Conservation (phyloP, 2,329 filamentous ascomycete species). For the Paraconiothyrium sp. region DNA sequence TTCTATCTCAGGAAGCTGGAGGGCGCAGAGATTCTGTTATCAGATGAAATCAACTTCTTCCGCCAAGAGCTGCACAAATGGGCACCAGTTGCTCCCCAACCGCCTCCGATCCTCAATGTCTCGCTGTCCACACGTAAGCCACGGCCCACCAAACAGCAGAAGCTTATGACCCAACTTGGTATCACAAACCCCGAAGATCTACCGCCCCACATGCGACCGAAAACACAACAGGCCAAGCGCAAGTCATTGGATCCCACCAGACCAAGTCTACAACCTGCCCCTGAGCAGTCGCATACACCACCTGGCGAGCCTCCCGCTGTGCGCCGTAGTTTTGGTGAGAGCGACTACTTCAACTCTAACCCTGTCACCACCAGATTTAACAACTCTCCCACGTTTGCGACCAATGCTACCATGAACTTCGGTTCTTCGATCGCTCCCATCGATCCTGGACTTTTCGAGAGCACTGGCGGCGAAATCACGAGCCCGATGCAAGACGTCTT, state of each 20-base stretch:
- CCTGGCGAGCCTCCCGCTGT: slow-evolving; percentile 45
- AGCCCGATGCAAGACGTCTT: slow-evolving; percentile 49
- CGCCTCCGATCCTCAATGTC: slow-evolving; percentile 85
- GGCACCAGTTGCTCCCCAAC: slow-evolving; percentile 85
- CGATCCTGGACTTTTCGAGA: slow-evolving; percentile 50
- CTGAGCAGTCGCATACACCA: slow-evolving; percentile 49
- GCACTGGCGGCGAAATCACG: slow-evolving; percentile 37
- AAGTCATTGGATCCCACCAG: slow-evolving; percentile 64
- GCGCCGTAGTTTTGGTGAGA: slow-evolving; percentile 38
- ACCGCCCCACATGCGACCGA: slow-evolving; percentile 81
- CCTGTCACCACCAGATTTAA: slow-evolving; percentile 36
- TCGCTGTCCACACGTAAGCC: slow-evolving; percentile 95
- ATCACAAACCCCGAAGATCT: slow-evolving; percentile 92
- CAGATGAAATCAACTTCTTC: slow-evolving; percentile 97
- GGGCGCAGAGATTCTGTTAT: slow-evolving; percentile 90
- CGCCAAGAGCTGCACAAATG: slow-evolving; percentile 94
- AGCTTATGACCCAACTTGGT: slow-evolving; percentile 87
- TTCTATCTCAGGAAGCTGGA: slow-evolving; percentile 98
- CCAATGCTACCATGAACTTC: slow-evolving; percentile 41
- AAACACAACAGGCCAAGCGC: slow-evolving; percentile 62
- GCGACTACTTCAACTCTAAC: slow-evolving; percentile 45
- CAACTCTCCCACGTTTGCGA: slow-evolving; percentile 48
- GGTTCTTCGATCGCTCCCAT: slow-evolving; percentile 44
- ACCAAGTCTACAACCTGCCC: slow-evolving; percentile 46
- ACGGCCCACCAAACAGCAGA: slow-evolving; percentile 94